phyloP scores from a whole-genome alignment of 306 rosid genomes.

The Gynostemma pentaphyllum region DNA sequence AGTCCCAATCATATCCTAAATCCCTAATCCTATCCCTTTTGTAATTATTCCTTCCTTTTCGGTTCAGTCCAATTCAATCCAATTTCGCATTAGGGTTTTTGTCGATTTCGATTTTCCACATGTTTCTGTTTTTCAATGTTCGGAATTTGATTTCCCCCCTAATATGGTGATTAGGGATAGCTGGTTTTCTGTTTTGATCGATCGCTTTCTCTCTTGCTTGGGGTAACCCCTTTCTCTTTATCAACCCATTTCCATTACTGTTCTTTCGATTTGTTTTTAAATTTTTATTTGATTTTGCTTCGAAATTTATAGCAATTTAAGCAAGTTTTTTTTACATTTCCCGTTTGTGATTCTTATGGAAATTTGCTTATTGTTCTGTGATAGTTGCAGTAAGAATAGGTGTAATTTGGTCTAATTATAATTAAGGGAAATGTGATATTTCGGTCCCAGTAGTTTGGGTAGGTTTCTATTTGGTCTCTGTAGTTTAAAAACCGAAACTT shows the following conservation, averaged over 20 bases:
- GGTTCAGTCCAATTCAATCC: background rate
- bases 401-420: too few species aligned
- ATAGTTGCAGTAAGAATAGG: background rate
- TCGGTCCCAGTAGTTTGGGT: too few species aligned
- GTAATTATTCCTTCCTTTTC: background rate
- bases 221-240: background rate
- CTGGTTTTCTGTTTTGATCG: constrained; percentile 11
- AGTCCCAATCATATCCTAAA: background rate
- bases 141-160: background rate
- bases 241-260: background rate
- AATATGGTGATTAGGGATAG: constrained; percentile 8
- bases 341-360: too few species aligned
- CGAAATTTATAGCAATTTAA: background rate
- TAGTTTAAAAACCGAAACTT: too few species aligned
- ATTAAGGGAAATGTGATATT: too few species aligned
- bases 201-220: constrained; percentile 10
- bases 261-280: background rate
- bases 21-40: background rate
- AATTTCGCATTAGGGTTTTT: background rate
- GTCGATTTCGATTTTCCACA: background rate
- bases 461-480: too few species aligned
- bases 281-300: background rate
- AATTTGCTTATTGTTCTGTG: background rate
- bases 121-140: background rate
- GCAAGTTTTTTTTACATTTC: background rate